Percentiles rank a stretch among this genome's conserved stretches.
Evolutionary conservation across 2,329 filamentous ascomycete species (phyloP).

Genomic region (Fusarium xylarioides): DNA sequence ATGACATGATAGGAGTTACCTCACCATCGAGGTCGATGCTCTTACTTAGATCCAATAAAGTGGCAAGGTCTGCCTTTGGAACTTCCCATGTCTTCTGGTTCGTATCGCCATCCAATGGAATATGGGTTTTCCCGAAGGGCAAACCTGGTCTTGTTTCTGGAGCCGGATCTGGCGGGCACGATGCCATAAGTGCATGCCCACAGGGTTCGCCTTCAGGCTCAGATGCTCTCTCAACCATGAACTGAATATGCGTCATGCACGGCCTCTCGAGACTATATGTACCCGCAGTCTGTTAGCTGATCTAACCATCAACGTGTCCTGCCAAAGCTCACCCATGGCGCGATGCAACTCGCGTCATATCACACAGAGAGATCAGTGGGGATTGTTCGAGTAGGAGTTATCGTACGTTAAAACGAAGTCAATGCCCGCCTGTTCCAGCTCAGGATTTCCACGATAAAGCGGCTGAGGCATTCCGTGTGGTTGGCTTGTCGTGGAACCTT

Average conservation of each 20-base stretch:
- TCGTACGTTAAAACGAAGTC: conserved; percentile 93
- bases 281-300: conserved; percentile 56
- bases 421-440: conserved; percentile 85
- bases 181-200: conserved; percentile 93
- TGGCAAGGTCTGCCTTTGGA: conserved; percentile 78
- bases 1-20: conserved; percentile 95
- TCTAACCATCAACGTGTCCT: conserved; percentile 32
- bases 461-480: conserved; percentile 41
- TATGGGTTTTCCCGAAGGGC: conserved; percentile 61
- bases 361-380: conserved; percentile 70
- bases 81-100: conserved; percentile 81
- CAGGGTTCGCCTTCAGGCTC: conserved; percentile 74
- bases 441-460: conserved; percentile 57
- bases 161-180: conserved; percentile 78
- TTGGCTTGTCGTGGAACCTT: conserved; percentile 45
- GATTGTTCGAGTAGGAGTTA: conserved; percentile 67
- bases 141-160: conserved; percentile 59
- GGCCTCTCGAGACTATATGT: conserved; percentile 83
- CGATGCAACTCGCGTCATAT: conserved; percentile 38
- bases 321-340: conserved; percentile 35
- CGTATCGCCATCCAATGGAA: conserved; percentile 49
- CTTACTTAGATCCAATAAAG: conserved; percentile 84
- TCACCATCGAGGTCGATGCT: conserved; percentile 86
- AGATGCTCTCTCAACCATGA: conserved; percentile 70
- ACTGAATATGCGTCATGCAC: conserved; percentile 91